Percentiles rank a stretch among this genome's conserved stretches.
These are phyloP conservation scores for Monilinia polystroma DNA, from an alignment of 2,329 filamentous ascomycete genomes.

Conservation along the genomic window DNA sequence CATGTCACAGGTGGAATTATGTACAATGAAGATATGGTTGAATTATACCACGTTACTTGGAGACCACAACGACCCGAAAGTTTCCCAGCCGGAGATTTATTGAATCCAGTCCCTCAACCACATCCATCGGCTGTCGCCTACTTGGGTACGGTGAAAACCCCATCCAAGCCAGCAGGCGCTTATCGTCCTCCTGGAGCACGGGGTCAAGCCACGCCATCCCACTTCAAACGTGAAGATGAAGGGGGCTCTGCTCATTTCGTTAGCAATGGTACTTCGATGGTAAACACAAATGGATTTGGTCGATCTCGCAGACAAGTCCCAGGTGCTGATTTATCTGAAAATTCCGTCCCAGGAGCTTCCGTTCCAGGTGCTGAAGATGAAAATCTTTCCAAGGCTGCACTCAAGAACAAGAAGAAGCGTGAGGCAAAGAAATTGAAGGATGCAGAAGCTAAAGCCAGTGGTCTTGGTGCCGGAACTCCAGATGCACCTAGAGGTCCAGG, in stretches of 20 bases:
- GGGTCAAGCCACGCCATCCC: constrained; percentile 81
- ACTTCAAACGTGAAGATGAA: constrained; percentile 97
- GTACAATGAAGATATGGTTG: constrained; percentile 93
- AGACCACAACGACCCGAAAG: constrained; percentile 67
- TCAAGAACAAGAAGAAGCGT: constrained; percentile 99
- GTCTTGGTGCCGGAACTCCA: constrained; percentile 39
- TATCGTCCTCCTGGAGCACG: constrained; percentile 94
- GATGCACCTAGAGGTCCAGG: constrained; percentile 35
- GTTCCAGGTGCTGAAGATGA: constrained; percentile 62
- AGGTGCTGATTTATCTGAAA: constrained; percentile 73
- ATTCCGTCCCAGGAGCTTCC: constrained; percentile 67
- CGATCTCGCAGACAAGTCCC: constrained; percentile 73
- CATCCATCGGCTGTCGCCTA: constrained; percentile 82
- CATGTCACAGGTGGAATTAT: constrained; percentile 84
- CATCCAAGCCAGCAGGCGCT: constrained; percentile 94
- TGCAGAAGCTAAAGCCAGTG: constrained; percentile 59
- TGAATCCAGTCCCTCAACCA: constrained; percentile 71
- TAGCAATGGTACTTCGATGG: constrained; percentile 71
- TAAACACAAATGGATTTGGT: constrained; percentile 74
- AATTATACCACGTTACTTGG: constrained; percentile 90
- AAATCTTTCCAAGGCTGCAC: constrained; percentile 74
- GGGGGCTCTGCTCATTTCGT: constrained; percentile 83
- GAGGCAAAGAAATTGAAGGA: constrained; percentile 90
- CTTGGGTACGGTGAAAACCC: constrained; percentile 84
- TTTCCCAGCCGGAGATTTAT: constrained; percentile 64